These are phyloP conservation scores for Alternaria ventricosa DNA, from an alignment of 2,329 filamentous ascomycete species.

Conservation along the genomic window DNA sequence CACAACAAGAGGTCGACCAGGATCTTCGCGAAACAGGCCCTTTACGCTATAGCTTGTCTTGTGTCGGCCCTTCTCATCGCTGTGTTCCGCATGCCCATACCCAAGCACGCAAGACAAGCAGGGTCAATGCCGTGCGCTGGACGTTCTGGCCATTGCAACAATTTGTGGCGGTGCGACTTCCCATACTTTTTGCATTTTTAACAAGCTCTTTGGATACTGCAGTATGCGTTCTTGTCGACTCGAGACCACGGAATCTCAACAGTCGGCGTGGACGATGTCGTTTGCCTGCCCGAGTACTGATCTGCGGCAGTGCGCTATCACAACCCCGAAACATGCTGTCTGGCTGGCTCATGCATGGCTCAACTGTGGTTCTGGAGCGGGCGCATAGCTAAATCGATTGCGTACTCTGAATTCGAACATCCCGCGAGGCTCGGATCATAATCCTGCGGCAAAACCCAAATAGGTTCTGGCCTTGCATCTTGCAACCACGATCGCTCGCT, in stretches of 20 bases:
- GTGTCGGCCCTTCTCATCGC: constrained; percentile 17
- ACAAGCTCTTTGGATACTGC: constrained; percentile 13
- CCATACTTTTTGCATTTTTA: constrained; percentile 18
- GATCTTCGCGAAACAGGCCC: constrained; percentile 33
- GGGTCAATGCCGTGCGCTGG: constrained; percentile 28
- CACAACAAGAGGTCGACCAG: constrained; percentile 11
- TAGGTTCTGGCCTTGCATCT: constrained; percentile 19
- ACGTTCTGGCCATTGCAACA: constrained; percentile 25
- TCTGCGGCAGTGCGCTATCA: constrained; percentile 12
- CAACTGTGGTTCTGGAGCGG: neutral
- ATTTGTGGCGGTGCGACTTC: constrained; percentile 34
- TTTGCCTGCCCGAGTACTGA: neutral
- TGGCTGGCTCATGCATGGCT: constrained; percentile 9
- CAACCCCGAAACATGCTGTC: neutral
- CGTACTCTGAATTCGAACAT: constrained; percentile 23
- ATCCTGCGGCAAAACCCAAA: constrained; percentile 16
- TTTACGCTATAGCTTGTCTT: constrained; percentile 22
- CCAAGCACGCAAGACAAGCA: constrained; percentile 8
- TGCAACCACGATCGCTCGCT: neutral
- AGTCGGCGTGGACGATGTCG: constrained; percentile 1
- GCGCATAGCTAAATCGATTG: constrained; percentile 26
- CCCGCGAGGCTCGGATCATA: constrained; percentile 15
- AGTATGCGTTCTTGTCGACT: neutral
- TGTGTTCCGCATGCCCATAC: constrained; percentile 16
- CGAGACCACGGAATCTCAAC: neutral